Conservation (phyloP, 2,329 filamentous ascomycete genomes). For the Fusarium nematophilum region DNA sequence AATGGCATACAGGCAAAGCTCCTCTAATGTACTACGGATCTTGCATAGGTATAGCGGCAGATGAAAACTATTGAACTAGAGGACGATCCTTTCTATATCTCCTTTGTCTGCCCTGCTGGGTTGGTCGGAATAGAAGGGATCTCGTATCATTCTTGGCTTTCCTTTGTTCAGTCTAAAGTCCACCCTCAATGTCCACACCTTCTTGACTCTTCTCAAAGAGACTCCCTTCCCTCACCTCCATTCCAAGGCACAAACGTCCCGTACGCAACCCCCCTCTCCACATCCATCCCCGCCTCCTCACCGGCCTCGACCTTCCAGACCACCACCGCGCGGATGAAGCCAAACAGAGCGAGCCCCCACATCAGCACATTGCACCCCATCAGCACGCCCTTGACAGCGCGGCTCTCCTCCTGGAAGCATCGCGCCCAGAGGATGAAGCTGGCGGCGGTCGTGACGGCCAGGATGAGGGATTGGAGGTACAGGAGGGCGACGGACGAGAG, state of each 20-base stretch:
- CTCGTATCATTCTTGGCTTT: too few relatives aligned
- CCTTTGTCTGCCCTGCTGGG: too few relatives aligned
- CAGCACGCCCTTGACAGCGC: slow-evolving; percentile 40
- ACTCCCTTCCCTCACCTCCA: slow-evolving; percentile 15
- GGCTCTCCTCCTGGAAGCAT: slow-evolving; percentile 38
- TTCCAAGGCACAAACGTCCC: slow-evolving; percentile 36
- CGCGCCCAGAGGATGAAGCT: slow-evolving; percentile 37
- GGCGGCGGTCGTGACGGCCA: slow-evolving; percentile 33
- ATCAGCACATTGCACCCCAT: slow-evolving; percentile 44
- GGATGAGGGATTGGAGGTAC: slow-evolving; percentile 43
- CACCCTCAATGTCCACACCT: too few relatives aligned
- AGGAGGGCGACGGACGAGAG: slow-evolving; percentile 44
- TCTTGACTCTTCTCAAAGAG: slow-evolving; percentile 6
- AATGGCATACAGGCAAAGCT: too few relatives aligned
- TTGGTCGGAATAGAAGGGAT: too few relatives aligned
- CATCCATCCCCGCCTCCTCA: slow-evolving; percentile 11
- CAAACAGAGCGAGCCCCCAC: slow-evolving; percentile 44
- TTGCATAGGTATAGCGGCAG: too few relatives aligned
- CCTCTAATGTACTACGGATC: too few relatives aligned
- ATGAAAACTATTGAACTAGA: too few relatives aligned
- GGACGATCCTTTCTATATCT: too few relatives aligned
- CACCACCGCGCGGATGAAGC: slow-evolving; percentile 44
- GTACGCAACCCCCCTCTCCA: slow-evolving; percentile 23
- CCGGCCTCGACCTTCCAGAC: slow-evolving; percentile 41
- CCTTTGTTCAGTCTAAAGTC: too few relatives aligned